Percentiles rank a stretch among this genome's conserved stretches.
phyloP scores from a whole-genome alignment of 2,329 filamentous ascomycete genomes.

The Dendrostoma leiphaemia region DNA sequence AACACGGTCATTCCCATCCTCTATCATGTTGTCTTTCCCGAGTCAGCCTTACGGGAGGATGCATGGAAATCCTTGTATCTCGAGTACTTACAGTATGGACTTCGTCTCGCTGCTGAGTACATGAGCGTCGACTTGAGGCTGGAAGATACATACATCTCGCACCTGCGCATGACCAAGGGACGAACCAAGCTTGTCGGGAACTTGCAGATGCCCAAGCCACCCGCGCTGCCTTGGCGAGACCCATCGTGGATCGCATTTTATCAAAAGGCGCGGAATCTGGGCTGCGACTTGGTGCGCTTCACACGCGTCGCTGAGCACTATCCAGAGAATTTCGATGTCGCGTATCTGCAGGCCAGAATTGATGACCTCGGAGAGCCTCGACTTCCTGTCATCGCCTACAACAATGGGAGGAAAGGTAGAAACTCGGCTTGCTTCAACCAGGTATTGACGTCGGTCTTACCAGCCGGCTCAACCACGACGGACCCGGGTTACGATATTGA shows the following conservation, averaged over 20 bases:
- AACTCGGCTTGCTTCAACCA: slow-evolving; percentile 66
- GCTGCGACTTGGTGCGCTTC: slow-evolving; percentile 62
- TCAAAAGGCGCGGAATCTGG: slow-evolving; percentile 52
- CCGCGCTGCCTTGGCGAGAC: slow-evolving; percentile 54
- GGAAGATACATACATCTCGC: slow-evolving; percentile 47
- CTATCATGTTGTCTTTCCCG: slow-evolving; percentile 45
- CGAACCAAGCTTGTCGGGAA: slow-evolving; percentile 62
- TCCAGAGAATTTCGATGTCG: slow-evolving; percentile 63
- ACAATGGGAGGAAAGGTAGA: slow-evolving; percentile 61
- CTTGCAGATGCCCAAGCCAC: slow-evolving; percentile 39
- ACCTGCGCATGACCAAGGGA: slow-evolving; percentile 50
- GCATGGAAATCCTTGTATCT: slow-evolving; percentile 42
- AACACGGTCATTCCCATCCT: slow-evolving; percentile 61
- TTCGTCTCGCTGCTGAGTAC: slow-evolving; percentile 63
- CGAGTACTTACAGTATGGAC: slow-evolving; percentile 56
- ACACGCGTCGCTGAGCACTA: slow-evolving; percentile 54
- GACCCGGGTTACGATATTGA: slow-evolving; percentile 19
- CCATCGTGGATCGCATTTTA: slow-evolving; percentile 56
- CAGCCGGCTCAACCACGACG: slow-evolving; percentile 30
- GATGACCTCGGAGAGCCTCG: slow-evolving; percentile 38
- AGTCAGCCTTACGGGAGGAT: slow-evolving; percentile 22
- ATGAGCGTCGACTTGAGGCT: slow-evolving; percentile 60
- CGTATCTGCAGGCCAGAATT: slow-evolving; percentile 51
- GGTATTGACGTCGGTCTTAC: slow-evolving; percentile 59
- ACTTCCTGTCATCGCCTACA: slow-evolving; percentile 61